Evolutionary conservation across 2,329 filamentous ascomycete species (phyloP), one percentile per base, ranked within the genome.

Genomic region (Aspergillus alliaceus): DNA sequence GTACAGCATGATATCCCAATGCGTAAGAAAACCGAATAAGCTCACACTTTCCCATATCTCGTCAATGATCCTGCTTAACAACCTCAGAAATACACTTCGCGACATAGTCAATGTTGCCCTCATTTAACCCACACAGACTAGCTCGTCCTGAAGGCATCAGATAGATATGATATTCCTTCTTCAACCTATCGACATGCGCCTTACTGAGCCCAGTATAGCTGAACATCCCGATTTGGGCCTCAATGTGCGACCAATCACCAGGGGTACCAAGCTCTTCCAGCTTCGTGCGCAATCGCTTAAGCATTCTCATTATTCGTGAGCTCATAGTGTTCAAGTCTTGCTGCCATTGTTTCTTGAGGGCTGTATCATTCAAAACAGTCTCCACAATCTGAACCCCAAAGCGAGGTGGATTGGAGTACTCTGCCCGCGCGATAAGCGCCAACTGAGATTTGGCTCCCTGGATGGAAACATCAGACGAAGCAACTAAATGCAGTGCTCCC

Each of bases 401-500:
- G 2, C 58, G 46, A 1, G 72, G 68, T 4, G 70, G 58, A 22
- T 58, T 67, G 2, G 69, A 70, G 18, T 69, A 59, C 53, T 72
- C 69, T 18, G 63, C 60, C 5, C 74, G 66, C n/a, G 62, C 47
- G 22, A 73, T 46, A 1, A n/a, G 20, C 15, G 40, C 46, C 12
- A 64, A 24, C 3, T 59, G 31, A 15, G 54, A 37, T 37, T 37
- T 29, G 9, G 59, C 56, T 9, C 58, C 59, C 20, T 51, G 27
- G 15, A 47, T 22, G 4, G 61, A 60, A 12, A 57, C 6, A 14
- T 20, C 15, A 1, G 25, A 15, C 1, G 58, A 54, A 12, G 56
- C 54, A 6, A 69, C 53, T 4, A 69, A 44, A 79, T 96, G 92
- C 83, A 96, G 91, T 80, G 88, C 91, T 54, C 92, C 92, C 20